Percentiles rank a stretch among this genome's conserved stretches.
Evolutionary conservation across 192 early-diverging fungal genomes (phyloP).

Genomic region (Entomortierella parvispora): DNA sequence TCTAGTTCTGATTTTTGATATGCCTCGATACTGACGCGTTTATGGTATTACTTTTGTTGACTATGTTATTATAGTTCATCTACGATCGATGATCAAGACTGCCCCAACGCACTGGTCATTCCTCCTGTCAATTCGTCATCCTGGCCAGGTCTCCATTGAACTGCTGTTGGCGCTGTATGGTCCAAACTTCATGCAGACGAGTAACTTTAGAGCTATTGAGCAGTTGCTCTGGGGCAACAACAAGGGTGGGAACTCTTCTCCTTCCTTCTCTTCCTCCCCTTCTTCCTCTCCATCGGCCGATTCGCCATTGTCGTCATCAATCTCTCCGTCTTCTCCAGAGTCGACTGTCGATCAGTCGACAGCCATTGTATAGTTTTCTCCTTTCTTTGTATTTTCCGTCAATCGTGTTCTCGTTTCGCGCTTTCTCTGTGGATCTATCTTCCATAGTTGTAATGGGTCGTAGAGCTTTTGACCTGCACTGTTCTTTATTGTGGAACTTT

Average conservation of each 20-base stretch:
- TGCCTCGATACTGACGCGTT: neutral
- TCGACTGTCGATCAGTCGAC: too few species aligned
- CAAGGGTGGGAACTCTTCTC: neutral
- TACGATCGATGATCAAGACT: conserved; percentile 50
- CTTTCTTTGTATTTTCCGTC: neutral
- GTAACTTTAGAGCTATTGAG: conserved; percentile 41
- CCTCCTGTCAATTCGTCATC: conserved; percentile 46
- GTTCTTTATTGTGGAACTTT: too few species aligned
- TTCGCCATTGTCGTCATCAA: neutral
- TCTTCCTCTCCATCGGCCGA: neutral
- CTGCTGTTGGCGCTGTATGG: conserved; percentile 38
- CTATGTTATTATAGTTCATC: conserved; percentile 30
- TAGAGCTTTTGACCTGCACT: too few species aligned
- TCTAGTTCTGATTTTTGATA: neutral
- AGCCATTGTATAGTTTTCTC: neutral
- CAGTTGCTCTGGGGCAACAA: conserved; percentile 35
- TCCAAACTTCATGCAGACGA: conserved; percentile 44
- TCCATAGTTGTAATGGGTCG: too few species aligned
- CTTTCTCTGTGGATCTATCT: too few species aligned
- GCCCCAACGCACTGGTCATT: conserved; percentile 47
- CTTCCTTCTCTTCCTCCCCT: neutral
- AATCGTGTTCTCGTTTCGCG: neutral
- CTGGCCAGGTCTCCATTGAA: conserved; percentile 45
- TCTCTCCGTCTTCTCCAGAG: neutral
- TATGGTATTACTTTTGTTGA: neutral